Conservation (phyloP, 2,329 filamentous ascomycete genomes). For the Sporothrix dimorphospora region DNA sequence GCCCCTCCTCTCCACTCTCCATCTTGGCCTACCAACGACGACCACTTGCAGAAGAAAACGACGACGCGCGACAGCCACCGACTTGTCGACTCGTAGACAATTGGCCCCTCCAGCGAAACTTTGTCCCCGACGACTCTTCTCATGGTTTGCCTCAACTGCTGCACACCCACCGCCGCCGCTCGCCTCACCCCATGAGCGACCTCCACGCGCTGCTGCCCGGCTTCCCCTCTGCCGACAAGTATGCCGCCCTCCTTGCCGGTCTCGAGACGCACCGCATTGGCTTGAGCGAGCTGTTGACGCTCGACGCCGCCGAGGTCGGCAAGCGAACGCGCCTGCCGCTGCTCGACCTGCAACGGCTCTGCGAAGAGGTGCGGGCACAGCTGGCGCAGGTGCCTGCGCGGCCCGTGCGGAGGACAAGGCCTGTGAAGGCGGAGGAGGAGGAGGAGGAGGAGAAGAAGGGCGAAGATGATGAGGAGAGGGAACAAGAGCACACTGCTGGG, state of each 20-base stretch:
- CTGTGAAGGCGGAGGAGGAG: slow-evolving; percentile 28
- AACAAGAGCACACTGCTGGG: slow-evolving; percentile 9
- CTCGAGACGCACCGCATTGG: slow-evolving; percentile 79
- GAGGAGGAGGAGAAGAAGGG: background rate
- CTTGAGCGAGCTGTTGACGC: slow-evolving; percentile 80
- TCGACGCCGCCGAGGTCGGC: slow-evolving; percentile 80
- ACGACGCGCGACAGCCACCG: background rate
- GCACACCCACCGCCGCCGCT: background rate
- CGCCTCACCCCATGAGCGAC: slow-evolving; percentile 69
- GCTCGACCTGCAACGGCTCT: slow-evolving; percentile 75
- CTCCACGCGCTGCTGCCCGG: slow-evolving; percentile 79
- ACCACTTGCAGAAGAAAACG: background rate
- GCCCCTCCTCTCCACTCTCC: background rate
- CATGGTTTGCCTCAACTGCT: background rate
- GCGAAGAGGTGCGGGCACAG: slow-evolving; percentile 37
- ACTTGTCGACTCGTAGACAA: background rate
- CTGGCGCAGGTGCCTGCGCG: slow-evolving; percentile 19
- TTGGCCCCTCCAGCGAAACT: background rate
- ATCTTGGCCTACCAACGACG: background rate
- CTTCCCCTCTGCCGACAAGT: slow-evolving; percentile 68
- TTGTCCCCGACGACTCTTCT: background rate
- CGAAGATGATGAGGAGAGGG: background rate
- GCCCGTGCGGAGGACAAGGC: background rate
- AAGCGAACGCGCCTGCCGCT: slow-evolving; percentile 83
- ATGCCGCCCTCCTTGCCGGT: slow-evolving; percentile 73